Base-by-base conservation (phyloP, 257 asterid species). In the Fraxinus pennsylvanica region DNA sequence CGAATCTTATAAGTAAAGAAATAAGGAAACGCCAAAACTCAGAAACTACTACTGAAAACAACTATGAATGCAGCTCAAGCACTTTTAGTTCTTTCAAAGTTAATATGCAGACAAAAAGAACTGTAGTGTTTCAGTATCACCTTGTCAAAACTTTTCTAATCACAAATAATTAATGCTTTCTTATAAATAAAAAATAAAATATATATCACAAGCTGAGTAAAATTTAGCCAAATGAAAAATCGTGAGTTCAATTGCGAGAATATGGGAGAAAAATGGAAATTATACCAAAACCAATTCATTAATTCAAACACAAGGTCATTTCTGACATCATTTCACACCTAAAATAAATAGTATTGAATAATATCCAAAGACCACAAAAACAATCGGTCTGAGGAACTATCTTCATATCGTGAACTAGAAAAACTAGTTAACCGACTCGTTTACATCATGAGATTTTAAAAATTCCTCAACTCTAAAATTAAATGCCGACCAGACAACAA, bases 291-390 rank as follows among this genome's bases (percentile, higher is more conserved):
- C 66, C 66, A 57, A 57, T n/a, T 57, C 66, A 57, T 57, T 19
- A n/a, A 57, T 57, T n/a, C 66, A 57, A 57, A 19, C 66, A 57
- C 66, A 57, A 57, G 66, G 54, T 12, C 50, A 8, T 71, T 71
- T 71, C 7, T 17, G 50, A 71, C 19, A 39, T 36, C 57, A 38
- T 71, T 25, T 38, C 57, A 38, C 33, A 70, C n/a, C 74, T 21
- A 70, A 29, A 38, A 9, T 47, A 38, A 39, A 33, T 29, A 39
- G 50, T 25, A n/a, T 19, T 2, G 29, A 39, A 71, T 39, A 27
- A n/a, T 27, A 38, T 47, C 78, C 84, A 75, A 82, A 75, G 84
- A 71, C 82, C 75, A 61, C 21, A 35, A 72, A 83, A 57, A 81
- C 68, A 35, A 74, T 57, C 66, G 72, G 68, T 76, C 81, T 21